Evolutionary conservation across 345 rosid species (phyloP).

Genomic region (Laguncularia racemosa): DNA sequence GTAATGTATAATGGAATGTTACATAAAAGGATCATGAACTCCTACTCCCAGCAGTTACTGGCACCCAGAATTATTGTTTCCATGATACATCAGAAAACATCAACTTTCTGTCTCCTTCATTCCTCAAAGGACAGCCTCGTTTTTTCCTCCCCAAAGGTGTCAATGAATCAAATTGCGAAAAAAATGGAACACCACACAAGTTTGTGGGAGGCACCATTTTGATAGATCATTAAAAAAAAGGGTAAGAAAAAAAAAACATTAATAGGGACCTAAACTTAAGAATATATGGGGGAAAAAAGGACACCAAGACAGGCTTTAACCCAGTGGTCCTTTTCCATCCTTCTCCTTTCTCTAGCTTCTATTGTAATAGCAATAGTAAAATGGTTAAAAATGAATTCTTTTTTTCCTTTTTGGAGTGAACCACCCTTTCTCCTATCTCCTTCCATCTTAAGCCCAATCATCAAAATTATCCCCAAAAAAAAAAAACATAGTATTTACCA

Average conservation of each 20-base stretch:
- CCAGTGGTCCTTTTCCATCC: slow-evolving; percentile 19
- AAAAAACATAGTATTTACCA: slow-evolving; percentile 37
- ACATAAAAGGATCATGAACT: slow-evolving; percentile 19
- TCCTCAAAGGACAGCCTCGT: not conserved
- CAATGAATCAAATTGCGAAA: slow-evolving; percentile 16
- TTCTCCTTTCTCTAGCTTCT: slow-evolving; percentile 28
- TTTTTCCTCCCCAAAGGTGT: slow-evolving; percentile 12
- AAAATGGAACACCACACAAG: slow-evolving; percentile 10
- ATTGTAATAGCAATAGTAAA: slow-evolving; percentile 28
- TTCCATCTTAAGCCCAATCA: slow-evolving; percentile 23
- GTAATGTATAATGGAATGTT: slow-evolving; percentile 18
- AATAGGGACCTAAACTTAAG: slow-evolving; percentile 20
- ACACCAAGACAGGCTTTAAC: slow-evolving; percentile 24
- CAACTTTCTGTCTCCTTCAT: slow-evolving; percentile 8
- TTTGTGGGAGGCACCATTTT: slow-evolving; percentile 13
- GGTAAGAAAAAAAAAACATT: slow-evolving; percentile 15
- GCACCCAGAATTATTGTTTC: slow-evolving; percentile 12
- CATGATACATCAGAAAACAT: slow-evolving; percentile 11
- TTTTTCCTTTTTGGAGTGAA: slow-evolving; percentile 12
- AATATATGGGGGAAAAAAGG: slow-evolving; percentile 15
- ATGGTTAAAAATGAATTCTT: slow-evolving; percentile 37
- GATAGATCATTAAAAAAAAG: slow-evolving; percentile 8
- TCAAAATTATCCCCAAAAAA: slow-evolving; percentile 11
- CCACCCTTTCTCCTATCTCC: slow-evolving; percentile 14
- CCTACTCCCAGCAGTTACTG: slow-evolving; percentile 12